Percentiles rank a stretch among this genome's conserved stretches.
Evolutionary conservation across 2,329 filamentous ascomycete genomes (phyloP).

Genomic region (Penicillium sp.): DNA sequence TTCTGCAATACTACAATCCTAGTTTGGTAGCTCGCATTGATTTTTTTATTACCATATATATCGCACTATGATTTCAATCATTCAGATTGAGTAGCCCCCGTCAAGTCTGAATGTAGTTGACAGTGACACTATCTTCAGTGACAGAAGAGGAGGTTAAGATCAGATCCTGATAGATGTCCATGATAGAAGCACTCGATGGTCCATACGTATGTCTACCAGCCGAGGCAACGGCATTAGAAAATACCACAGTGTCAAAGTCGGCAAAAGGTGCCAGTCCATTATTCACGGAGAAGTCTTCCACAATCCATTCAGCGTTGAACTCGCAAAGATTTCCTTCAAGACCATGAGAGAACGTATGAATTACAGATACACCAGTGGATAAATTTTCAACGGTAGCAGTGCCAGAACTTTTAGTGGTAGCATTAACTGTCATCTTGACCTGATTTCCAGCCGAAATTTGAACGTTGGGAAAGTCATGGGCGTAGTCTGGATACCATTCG

Average conservation of each 20-base stretch:
- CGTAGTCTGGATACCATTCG: slow-evolving; percentile 59
- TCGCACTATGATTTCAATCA: too few species aligned
- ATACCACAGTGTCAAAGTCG: slow-evolving; percentile 51
- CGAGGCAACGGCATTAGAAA: slow-evolving; percentile 43
- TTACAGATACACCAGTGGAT: slow-evolving; percentile 51
- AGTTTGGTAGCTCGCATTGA: too few species aligned
- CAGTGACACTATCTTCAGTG: slow-evolving; percentile 20
- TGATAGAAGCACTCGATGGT: slow-evolving; percentile 40
- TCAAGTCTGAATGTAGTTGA: slow-evolving; percentile 24
- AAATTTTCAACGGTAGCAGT: slow-evolving; percentile 51
- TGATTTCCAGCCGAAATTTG: slow-evolving; percentile 44
- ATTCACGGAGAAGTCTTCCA: slow-evolving; percentile 51
- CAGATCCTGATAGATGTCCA: slow-evolving; percentile 48
- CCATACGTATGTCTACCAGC: slow-evolving; percentile 31
- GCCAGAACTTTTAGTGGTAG: slow-evolving; percentile 44
- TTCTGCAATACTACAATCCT: too few species aligned
- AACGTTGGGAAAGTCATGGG: slow-evolving; percentile 53
- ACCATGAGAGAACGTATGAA: slow-evolving; percentile 50
- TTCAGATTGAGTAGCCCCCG: not conserved
- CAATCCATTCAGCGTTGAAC: slow-evolving; percentile 63
- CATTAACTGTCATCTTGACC: slow-evolving; percentile 44
- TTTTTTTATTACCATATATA: too few species aligned
- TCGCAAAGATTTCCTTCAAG: slow-evolving; percentile 48
- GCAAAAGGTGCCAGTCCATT: slow-evolving; percentile 46
- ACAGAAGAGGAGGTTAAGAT: slow-evolving; percentile 37